phyloP scores from a whole-genome alignment of 441 rosid genomes.

The Brassica hybrid region DNA sequence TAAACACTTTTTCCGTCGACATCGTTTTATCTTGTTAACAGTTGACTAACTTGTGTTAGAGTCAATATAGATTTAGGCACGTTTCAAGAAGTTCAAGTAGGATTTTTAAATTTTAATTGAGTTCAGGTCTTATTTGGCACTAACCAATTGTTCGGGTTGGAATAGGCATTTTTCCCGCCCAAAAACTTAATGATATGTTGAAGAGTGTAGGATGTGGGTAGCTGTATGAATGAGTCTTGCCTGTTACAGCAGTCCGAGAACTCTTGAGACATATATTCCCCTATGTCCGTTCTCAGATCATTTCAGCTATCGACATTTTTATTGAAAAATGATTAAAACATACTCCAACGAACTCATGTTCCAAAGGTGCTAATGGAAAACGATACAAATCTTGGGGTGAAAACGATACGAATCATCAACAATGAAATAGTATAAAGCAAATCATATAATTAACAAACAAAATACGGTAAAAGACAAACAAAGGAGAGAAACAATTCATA shows the following conservation, averaged over 20 bases:
- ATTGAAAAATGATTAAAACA: not conserved
- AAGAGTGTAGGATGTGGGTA: not conserved
- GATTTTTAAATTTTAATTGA: too few relatives aligned
- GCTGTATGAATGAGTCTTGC: not conserved
- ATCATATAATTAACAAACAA: slow-evolving; percentile 44
- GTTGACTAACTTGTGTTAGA: too few relatives aligned
- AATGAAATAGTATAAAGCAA: slow-evolving; percentile 41
- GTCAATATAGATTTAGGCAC: too few relatives aligned
- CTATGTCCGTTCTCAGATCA: not conserved
- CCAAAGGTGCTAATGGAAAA: not conserved
- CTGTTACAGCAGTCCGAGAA: not conserved
- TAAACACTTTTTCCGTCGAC: too few relatives aligned
- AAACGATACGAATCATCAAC: slow-evolving; percentile 37
- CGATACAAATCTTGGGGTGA: not conserved
- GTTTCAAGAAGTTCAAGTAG: too few relatives aligned
- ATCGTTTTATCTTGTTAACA: too few relatives aligned
- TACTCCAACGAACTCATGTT: not conserved
- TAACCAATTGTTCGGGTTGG: too few relatives aligned
- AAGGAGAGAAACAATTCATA: slow-evolving; percentile 28
- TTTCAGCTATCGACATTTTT: not conserved
- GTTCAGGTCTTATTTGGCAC: too few relatives aligned
- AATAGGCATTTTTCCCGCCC: too few relatives aligned
- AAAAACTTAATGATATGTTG: not conserved
- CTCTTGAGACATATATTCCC: not conserved
- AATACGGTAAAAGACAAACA: slow-evolving; percentile 1